These are phyloP conservation scores for Fusarium miscanthi DNA, from an alignment of 2,329 filamentous ascomycete genomes.

Conservation along the genomic window DNA sequence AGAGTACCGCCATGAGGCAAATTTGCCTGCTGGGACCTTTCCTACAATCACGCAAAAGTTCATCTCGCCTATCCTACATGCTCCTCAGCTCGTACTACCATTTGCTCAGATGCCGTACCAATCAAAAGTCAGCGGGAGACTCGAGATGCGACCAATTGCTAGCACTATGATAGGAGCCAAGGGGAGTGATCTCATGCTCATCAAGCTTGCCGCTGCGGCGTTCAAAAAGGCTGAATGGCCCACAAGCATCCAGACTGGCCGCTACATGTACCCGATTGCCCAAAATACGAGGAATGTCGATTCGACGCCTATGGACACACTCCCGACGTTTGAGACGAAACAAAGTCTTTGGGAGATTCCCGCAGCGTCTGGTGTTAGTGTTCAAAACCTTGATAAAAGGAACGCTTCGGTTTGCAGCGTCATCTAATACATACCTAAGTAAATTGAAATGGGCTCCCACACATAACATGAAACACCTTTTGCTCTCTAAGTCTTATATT, in stretches of 20 bases:
- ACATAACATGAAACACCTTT: accelerated
- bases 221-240: accelerated
- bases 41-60: background rate
- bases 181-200: background rate
- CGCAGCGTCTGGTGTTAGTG: background rate
- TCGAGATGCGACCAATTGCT: background rate
- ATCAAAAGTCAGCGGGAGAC: accelerated
- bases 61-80: background rate
- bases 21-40: accelerated
- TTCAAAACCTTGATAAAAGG: background rate
- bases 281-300: accelerated
- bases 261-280: background rate
- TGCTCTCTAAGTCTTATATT: accelerated
- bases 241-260: background rate
- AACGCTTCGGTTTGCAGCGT: background rate
- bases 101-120: background rate
- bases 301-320: accelerated
- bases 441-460: too few species aligned
- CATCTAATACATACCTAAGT: background rate
- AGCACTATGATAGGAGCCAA: background rate
- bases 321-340: background rate
- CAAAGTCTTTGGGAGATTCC: background rate
- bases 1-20: background rate
- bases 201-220: accelerated
- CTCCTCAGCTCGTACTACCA: background rate